Evolutionary conservation across 1,284 basidiomycete genomes (phyloP), one percentile per base, ranked within the genome.

Genomic region (Coniophora puteana): DNA sequence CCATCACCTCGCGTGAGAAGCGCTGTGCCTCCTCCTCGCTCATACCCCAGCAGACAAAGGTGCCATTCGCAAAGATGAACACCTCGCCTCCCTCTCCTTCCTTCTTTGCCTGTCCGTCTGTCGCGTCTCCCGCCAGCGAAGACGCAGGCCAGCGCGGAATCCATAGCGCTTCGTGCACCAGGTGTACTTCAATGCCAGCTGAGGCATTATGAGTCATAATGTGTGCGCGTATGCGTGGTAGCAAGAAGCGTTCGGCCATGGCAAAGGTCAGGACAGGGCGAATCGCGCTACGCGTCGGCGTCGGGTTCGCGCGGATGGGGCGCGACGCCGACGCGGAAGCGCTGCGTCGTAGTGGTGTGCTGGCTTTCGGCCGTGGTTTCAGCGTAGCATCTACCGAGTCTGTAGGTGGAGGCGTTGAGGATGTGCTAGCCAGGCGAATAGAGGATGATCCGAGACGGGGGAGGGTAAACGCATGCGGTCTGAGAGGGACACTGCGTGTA

Each of bases 31-130:
- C 87, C n/a, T 73, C 72, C 61, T 93, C 88, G n/a, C 72, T 76
- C 45, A 93, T 60, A 6, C 90, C 90, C 91, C 91, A 94, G 48
- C 83, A 89, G 4, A 94, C 91, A 46, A 91, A 83, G 50, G 78
- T 88, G 2, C 91, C 91, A 50, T 88, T 89, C 23, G 75, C 74
- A 58, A 94, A 94, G 10, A 93, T 74, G 62, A 93, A 93, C 17
- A 92, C 69, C 59, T 94, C 91, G n/a, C 90, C 90, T 46, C 84
- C 72, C 43, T 76, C 69, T 3, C 80, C 81, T 39, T 74, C 67
- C n/a, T 14, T 59, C 58, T 0, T 27, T 14, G 34, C 69, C 68
- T 76, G 80, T 80, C 52, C 70, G 66, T 8, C n/a, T n/a, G n/a
- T n/a, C n/a, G n/a, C n/a, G 83, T 80, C 17, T 85, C 66, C 68